Evolutionary conservation across 345 rosid genomes (phyloP), one percentile per base, ranked within the genome.

Genomic region (Toxicodendron radicans): DNA sequence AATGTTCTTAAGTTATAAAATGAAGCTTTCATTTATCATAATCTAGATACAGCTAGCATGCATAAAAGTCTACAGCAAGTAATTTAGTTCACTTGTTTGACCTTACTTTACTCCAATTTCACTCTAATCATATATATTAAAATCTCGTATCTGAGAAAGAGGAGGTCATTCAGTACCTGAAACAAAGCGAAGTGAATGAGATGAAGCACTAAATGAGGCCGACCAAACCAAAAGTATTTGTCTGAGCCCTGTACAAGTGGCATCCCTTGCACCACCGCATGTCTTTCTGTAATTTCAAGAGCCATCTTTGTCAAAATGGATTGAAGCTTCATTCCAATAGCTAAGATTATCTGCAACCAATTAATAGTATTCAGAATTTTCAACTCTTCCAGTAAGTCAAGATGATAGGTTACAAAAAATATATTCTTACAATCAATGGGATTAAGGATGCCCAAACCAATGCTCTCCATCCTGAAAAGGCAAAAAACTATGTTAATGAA

Each of bases 191-290:
- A 93, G 81, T 95, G 99, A 21, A 95, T 86, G 62, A 95, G 93
- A 70, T 91, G 86, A 41, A 95, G 97, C 75, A 95, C 78, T 53
- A 91, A 71, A 14, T 91, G 91, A 7, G 99, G 97, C 57, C 83
- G 83, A 62, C 88, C 78, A 24, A 95, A 91, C 99, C 99, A 95
- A 79, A 95, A 93, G 66, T 95, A 91, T 64, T 81, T 84, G 78
- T 95, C 95, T 12, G 97, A 93, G 78, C 86, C 98, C 81, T 91
- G 91, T 65, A 95, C 99, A 66, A 93, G 98, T 9, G 98, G 99
- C 68, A 95, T 91, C 64, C 99, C 99, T 80, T 95, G 99, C n/a
- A 95, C 97, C 33, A 95, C 97, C 0, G 98, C 93, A 48, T 95
- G 99, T 75, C 80, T 87, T 66, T 95, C 98, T 0, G 83, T 71